Evolutionary conservation across 441 rosid species (phyloP).

Genomic region (Populus tomentosa): DNA sequence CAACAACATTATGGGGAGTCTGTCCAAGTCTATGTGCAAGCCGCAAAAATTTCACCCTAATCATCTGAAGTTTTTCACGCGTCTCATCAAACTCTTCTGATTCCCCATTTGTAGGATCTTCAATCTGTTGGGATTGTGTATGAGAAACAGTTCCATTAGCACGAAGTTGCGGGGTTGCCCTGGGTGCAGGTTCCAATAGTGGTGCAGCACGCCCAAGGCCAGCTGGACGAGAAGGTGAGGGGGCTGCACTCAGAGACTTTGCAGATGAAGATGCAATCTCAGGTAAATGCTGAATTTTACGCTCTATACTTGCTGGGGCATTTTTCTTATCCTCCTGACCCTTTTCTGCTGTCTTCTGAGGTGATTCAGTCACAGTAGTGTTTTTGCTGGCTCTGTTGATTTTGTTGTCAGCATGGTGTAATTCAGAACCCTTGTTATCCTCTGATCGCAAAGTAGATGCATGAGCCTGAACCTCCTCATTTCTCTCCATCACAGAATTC

Average conservation of each 20-base stretch:
- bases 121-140: constrained; percentile 56
- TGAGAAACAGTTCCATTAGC: constrained; percentile 66
- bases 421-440: constrained; percentile 13
- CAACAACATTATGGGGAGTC: constrained; percentile 98
- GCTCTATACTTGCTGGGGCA: constrained; percentile 22
- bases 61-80: constrained; percentile 74
- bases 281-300: constrained; percentile 23
- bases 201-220: constrained; percentile 92
- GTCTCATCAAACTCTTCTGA: too few species aligned
- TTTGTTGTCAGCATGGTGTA: constrained; percentile 19
- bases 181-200: constrained; percentile 65
- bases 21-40: constrained; percentile 95
- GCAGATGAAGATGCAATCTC: constrained; percentile 38
- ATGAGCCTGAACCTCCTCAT: constrained; percentile 23
- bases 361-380: constrained; percentile 17
- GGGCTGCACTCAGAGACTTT: constrained; percentile 34
- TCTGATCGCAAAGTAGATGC: constrained; percentile 10
- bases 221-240: constrained; percentile 65
- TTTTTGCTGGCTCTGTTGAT: constrained; percentile 15
- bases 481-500: constrained; percentile 24
- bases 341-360: constrained; percentile 24
- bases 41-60: constrained; percentile 91
- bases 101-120: too few species aligned
- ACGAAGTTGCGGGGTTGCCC: constrained; percentile 66
- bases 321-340: constrained; percentile 22